phyloP scores from a whole-genome alignment of 176 grass and related monocot species.

The Oryza longistaminata region DNA sequence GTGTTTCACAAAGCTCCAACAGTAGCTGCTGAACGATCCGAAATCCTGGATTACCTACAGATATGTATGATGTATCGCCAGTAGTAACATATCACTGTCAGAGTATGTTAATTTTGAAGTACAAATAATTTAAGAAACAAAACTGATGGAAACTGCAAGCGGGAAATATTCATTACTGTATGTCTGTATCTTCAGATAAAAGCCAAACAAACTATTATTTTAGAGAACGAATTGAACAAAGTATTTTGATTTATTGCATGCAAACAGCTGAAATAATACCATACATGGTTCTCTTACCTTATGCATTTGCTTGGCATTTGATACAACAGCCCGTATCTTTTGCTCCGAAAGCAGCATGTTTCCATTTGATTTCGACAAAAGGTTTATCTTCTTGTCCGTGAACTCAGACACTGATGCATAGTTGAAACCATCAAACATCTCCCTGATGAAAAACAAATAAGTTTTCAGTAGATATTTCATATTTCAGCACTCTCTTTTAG shows the following conservation, averaged over 20 bases:
- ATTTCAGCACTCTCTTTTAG: background rate
- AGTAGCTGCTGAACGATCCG: constrained; percentile 62
- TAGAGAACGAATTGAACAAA: background rate
- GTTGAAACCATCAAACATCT: constrained; percentile 48
- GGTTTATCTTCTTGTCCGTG: constrained; percentile 50
- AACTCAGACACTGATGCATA: constrained; percentile 35
- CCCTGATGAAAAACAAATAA: constrained; percentile 25
- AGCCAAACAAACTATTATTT: background rate
- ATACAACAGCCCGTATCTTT: constrained; percentile 53
- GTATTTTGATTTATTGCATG: background rate
- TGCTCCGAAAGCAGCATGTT: constrained; percentile 47
- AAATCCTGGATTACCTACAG: constrained; percentile 53
- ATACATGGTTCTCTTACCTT: constrained; percentile 29
- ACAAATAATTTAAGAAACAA: background rate
- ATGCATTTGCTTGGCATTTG: constrained; percentile 48
- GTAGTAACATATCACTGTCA: background rate
- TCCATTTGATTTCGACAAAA: constrained; percentile 33
- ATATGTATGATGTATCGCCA: background rate
- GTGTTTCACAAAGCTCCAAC: constrained; percentile 68
- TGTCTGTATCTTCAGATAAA: background rate
- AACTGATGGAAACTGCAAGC: background rate
- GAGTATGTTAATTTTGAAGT: background rate
- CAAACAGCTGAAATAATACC: background rate
- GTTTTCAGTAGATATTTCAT: background rate
- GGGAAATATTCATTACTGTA: background rate